Percentiles rank a stretch among this genome's conserved stretches.
These are phyloP conservation scores for Viola pubescens DNA, from an alignment of 441 rosid species.

Conservation along the genomic window DNA sequence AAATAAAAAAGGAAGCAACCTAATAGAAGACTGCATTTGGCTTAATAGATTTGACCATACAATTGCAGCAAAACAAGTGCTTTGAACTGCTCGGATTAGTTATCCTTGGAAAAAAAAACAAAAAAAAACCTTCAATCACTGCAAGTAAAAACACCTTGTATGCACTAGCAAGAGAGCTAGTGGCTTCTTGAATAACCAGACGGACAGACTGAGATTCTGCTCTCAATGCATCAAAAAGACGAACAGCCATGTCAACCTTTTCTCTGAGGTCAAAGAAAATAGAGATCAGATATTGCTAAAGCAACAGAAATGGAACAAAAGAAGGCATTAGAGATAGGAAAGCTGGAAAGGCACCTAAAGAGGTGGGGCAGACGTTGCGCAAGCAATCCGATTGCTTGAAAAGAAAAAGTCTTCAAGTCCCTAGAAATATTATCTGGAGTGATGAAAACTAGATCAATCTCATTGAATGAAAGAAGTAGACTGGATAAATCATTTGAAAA, in stretches of 20 bases:
- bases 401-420: conserved; percentile 74
- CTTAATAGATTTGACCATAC: no score
- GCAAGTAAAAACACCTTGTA: conserved; percentile 54
- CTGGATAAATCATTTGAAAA: conserved; percentile 7
- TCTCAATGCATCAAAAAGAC: conserved; percentile 85
- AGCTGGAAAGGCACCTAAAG: conserved; percentile 50
- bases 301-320: conserved; percentile 5
- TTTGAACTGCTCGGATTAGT: no score
- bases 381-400: conserved; percentile 91
- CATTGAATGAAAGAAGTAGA: conserved; percentile 3
- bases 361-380: conserved; percentile 89
- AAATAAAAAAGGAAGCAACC: no score
- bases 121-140: conserved; percentile 5
- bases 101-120: neutral
- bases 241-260: conserved; percentile 86
- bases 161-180: conserved; percentile 72
- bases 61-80: no score
- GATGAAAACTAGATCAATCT: conserved; percentile 19
- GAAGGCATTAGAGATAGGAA: conserved; percentile 17
- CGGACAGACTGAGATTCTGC: conserved; percentile 67
- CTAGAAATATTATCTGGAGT: conserved; percentile 56
- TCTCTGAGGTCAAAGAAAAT: conserved; percentile 46
- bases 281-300: conserved; percentile 8
- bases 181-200: conserved; percentile 74
- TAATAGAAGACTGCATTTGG: no score